phyloP scores from a whole-genome alignment of 129 eudicot genomes.

The Tagetes patula region DNA sequence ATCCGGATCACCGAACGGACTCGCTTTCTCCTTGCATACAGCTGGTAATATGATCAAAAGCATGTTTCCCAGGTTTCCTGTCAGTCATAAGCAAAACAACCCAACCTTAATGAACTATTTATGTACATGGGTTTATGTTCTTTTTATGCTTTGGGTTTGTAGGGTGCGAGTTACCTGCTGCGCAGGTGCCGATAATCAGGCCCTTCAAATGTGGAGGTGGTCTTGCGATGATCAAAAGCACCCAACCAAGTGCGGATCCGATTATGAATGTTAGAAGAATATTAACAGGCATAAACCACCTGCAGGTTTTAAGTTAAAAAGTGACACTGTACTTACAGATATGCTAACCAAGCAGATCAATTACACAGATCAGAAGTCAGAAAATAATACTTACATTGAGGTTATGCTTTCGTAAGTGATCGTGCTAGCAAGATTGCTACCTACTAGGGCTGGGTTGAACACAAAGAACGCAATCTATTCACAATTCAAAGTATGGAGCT shows the following conservation, averaged over 20 bases:
- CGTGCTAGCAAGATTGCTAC: constrained; percentile 40
- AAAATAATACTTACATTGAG: constrained; percentile 27
- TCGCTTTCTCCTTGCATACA: constrained; percentile 75
- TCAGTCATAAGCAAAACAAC: background rate
- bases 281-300: constrained; percentile 63
- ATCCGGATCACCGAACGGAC: constrained; percentile 75
- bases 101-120: background rate
- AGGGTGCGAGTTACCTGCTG: constrained; percentile 44
- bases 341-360: background rate
- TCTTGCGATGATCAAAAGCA: constrained; percentile 44
- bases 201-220: constrained; percentile 52
- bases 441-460: constrained; percentile 40
- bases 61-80: constrained; percentile 68
- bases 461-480: constrained; percentile 46
- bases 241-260: constrained; percentile 56
- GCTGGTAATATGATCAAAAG: constrained; percentile 82
- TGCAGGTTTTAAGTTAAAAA: constrained; percentile 13
- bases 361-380: background rate
- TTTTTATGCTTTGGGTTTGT: background rate
- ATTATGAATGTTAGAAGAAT: constrained; percentile 46
- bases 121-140: constrained; percentile 1
- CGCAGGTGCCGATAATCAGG: constrained; percentile 51
- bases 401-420: constrained; percentile 34
- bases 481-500: background rate
- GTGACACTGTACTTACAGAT: background rate